Evolutionary conservation across 2,329 filamentous ascomycete genomes (phyloP).

Genomic region (Botryotinia convoluta): DNA sequence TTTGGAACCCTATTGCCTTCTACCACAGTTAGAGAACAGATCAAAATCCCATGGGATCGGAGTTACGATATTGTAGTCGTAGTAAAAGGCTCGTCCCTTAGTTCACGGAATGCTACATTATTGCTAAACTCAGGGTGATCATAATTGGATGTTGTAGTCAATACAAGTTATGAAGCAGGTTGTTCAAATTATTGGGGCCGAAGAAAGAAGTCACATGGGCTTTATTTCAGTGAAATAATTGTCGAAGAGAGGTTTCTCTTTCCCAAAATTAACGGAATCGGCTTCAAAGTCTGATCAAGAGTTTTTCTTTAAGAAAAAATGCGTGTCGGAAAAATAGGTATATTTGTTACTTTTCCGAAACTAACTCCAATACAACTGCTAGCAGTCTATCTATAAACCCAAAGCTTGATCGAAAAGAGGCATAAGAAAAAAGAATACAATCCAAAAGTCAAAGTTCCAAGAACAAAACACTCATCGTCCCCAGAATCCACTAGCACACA

Average conservation of each 20-base stretch:
- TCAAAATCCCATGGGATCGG: background rate
- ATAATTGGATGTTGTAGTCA: background rate
- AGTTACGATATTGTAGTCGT: background rate
- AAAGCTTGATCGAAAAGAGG: background rate
- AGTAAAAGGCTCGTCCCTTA: no score
- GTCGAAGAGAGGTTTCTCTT: background rate
- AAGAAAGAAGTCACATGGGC: background rate
- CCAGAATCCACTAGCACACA: background rate
- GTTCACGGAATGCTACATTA: no score
- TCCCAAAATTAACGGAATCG: fast-evolving
- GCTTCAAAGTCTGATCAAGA: background rate
- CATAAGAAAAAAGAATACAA: background rate
- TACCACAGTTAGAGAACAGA: background rate
- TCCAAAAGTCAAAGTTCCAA: background rate
- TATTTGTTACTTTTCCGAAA: background rate
- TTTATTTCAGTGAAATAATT: background rate
- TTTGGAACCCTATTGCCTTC: background rate
- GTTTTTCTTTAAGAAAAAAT: fast-evolving
- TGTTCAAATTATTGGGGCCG: background rate
- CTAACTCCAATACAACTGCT: background rate
- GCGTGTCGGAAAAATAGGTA: background rate
- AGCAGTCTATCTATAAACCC: background rate
- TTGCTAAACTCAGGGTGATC: no score
- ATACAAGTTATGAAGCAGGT: background rate
- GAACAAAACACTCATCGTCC: background rate